A percentile compares a stretch with the other conserved stretches of the same genome.
phyloP scores from a whole-genome alignment of 2,329 filamentous ascomycete genomes.

The Diaporthe sp. region DNA sequence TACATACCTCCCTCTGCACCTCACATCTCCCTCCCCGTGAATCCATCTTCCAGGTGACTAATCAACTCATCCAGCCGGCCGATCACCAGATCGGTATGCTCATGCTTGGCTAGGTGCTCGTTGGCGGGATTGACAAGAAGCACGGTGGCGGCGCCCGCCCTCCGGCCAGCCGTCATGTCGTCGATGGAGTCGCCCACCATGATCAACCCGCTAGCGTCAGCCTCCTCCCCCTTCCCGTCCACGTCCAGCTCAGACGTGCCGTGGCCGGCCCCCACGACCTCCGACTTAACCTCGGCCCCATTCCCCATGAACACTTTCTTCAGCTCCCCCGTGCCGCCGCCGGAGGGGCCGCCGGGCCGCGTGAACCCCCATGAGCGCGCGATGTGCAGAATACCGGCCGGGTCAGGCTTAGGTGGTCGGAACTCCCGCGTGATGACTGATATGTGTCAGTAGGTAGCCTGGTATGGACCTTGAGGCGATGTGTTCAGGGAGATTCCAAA shows the following conservation, averaged over 20 bases:
- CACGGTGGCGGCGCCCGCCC: slow-evolving; percentile 91
- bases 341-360: slow-evolving; percentile 30
- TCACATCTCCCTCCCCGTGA: slow-evolving; percentile 65
- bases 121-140: slow-evolving; percentile 89
- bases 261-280: slow-evolving; percentile 42
- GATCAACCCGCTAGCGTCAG: slow-evolving; percentile 65
- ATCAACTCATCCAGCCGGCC: slow-evolving; percentile 81
- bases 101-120: slow-evolving; percentile 75
- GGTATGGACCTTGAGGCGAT: not conserved
- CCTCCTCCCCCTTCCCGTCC: slow-evolving; percentile 47
- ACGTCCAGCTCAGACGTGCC: slow-evolving; percentile 39
- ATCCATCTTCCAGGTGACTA: slow-evolving; percentile 80
- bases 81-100: slow-evolving; percentile 84
- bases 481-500: not conserved
- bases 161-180: slow-evolving; percentile 89
- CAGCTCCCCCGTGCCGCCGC: not conserved
- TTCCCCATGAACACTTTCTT: slow-evolving; percentile 23
- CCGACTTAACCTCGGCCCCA: slow-evolving; percentile 40
- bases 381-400: slow-evolving; percentile 90
- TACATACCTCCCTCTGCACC: too few species aligned
- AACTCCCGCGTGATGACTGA: slow-evolving; percentile 84
- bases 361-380: slow-evolving; percentile 81
- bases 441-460: not conserved
- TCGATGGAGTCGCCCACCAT: slow-evolving; percentile 88
- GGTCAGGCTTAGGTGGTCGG: slow-evolving; percentile 86